Percentiles rank a stretch among this genome's conserved stretches.
phyloP scores from a whole-genome alignment of 495 filamentous ascomycete species.

The Penicillium herquei region DNA sequence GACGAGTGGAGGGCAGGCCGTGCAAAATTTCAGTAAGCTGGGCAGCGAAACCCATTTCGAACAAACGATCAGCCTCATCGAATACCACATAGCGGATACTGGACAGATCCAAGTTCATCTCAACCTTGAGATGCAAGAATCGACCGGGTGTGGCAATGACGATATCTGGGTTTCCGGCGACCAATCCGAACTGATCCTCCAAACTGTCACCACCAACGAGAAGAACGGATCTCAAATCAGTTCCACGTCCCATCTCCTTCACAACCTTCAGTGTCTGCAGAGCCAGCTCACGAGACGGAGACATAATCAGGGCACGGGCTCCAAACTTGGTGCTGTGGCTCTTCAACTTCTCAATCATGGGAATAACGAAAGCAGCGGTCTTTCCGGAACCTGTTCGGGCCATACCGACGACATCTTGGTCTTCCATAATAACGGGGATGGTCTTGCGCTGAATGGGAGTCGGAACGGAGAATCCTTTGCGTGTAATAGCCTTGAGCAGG shows the following conservation, averaged over 20 bases:
- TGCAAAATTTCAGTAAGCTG: slow-evolving; percentile 93
- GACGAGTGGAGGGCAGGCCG: slow-evolving; percentile 75
- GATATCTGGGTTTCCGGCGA: slow-evolving; percentile 93
- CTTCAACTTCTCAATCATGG: slow-evolving; percentile 93
- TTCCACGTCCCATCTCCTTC: slow-evolving; percentile 87
- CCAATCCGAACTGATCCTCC: slow-evolving; percentile 91
- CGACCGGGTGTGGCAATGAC: slow-evolving; percentile 95
- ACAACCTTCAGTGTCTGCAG: slow-evolving; percentile 94
- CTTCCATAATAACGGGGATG: slow-evolving; percentile 84
- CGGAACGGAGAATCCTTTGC: slow-evolving; percentile 92
- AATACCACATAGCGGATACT: slow-evolving; percentile 92
- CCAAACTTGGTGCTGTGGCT: slow-evolving; percentile 84
- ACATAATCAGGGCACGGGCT: slow-evolving; percentile 79
- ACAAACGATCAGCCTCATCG: slow-evolving; percentile 93
- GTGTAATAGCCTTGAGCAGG: slow-evolving; percentile 82
- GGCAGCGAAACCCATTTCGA: slow-evolving; percentile 96
- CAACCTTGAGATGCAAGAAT: slow-evolving; percentile 92
- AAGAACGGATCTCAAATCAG: slow-evolving; percentile 82
- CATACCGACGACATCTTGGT: slow-evolving; percentile 95
- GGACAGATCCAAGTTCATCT: slow-evolving; percentile 85
- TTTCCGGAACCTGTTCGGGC: slow-evolving; percentile 95
- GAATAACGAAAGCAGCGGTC: slow-evolving; percentile 95
- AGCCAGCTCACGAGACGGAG: slow-evolving; percentile 88
- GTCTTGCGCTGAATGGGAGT: slow-evolving; percentile 98
- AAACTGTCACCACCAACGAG: slow-evolving; percentile 93